These are phyloP conservation scores for Boletus rufocinnamomeus DNA, from an alignment of 768 basidiomycete species.

Conservation along the genomic window DNA sequence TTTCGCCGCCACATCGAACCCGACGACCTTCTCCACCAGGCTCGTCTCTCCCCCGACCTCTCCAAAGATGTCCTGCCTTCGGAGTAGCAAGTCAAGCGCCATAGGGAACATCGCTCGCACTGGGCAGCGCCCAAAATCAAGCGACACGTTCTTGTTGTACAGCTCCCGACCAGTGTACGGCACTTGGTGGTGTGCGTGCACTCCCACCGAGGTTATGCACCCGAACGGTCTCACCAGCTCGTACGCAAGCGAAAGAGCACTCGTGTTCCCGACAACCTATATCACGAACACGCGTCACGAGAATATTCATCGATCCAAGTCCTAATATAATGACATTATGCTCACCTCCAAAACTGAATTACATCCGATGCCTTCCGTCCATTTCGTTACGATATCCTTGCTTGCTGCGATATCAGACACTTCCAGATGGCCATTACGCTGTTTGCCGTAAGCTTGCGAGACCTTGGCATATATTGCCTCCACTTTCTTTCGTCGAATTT, in stretches of 20 bases:
- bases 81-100: slow-evolving; percentile 67
- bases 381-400: slow-evolving; percentile 47
- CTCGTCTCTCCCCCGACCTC: slow-evolving; percentile 60
- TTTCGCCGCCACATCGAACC: slow-evolving; percentile 55
- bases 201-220: slow-evolving; percentile 72
- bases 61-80: slow-evolving; percentile 75
- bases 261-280: slow-evolving; percentile 70
- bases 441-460: slow-evolving; percentile 37
- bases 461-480: slow-evolving; percentile 57
- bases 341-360: slow-evolving; percentile 68
- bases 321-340: background rate
- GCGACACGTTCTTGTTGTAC: slow-evolving; percentile 77
- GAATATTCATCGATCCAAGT: background rate
- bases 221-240: slow-evolving; percentile 77
- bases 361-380: slow-evolving; percentile 61
- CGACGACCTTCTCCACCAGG: slow-evolving; percentile 68
- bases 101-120: slow-evolving; percentile 75
- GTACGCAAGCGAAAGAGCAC: slow-evolving; percentile 64
- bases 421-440: slow-evolving; percentile 44
- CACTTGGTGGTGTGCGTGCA: slow-evolving; percentile 55
- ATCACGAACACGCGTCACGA: background rate
- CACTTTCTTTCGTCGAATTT: slow-evolving; percentile 59
- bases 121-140: slow-evolving; percentile 82
- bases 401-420: slow-evolving; percentile 54
- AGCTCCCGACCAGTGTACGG: slow-evolving; percentile 58